Percentiles rank a stretch among this genome's conserved stretches.
Evolutionary conservation across 192 early-diverging fungal species (phyloP).

Genomic region (Coemansia sp.): DNA sequence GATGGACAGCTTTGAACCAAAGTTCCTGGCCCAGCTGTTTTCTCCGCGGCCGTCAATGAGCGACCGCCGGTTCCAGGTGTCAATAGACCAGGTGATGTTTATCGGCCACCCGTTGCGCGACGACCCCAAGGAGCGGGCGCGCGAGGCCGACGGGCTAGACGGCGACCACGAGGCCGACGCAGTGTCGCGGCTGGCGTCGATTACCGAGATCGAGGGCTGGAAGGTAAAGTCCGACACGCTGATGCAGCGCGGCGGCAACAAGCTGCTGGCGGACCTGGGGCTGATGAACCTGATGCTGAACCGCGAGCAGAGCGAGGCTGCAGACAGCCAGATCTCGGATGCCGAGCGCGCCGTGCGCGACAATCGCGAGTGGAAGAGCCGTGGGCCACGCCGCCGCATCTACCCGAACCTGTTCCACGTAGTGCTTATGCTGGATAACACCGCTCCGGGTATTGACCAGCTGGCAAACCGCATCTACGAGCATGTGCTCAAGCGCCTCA

Average conservation of each 20-base stretch:
- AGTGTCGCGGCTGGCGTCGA: conserved; percentile 34
- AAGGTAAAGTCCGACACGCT: conserved; percentile 32
- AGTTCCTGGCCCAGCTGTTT: conserved; percentile 79
- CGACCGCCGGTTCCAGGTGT: conserved; percentile 80
- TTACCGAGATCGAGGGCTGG: conserved; percentile 37
- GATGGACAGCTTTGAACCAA: conserved; percentile 68
- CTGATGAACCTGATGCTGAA: conserved; percentile 43
- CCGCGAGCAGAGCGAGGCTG: conserved; percentile 50
- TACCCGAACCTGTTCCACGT: conserved; percentile 43
- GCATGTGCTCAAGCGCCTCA: conserved; percentile 39
- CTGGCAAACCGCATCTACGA: conserved; percentile 48
- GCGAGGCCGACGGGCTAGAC: conserved; percentile 61
- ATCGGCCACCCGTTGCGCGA: conserved; percentile 66
- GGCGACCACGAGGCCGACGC: conserved; percentile 55
- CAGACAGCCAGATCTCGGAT: conserved; percentile 45
- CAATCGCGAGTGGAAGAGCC: conserved; percentile 48
- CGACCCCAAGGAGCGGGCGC: conserved; percentile 46
- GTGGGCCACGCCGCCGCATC: conserved; percentile 36
- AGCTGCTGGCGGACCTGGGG: conserved; percentile 45
- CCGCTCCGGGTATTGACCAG: conserved; percentile 26
- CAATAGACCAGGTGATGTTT: conserved; percentile 84
- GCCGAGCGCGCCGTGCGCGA: conserved; percentile 51
- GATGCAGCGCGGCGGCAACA: conserved; percentile 19
- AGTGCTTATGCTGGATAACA: conserved; percentile 52
- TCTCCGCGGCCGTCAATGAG: conserved; percentile 78